Percentiles rank a stretch among this genome's conserved stretches.
Conservation (phyloP, 2,329 filamentous ascomycete genomes). For the Leptosphaerulina australis region DNA sequence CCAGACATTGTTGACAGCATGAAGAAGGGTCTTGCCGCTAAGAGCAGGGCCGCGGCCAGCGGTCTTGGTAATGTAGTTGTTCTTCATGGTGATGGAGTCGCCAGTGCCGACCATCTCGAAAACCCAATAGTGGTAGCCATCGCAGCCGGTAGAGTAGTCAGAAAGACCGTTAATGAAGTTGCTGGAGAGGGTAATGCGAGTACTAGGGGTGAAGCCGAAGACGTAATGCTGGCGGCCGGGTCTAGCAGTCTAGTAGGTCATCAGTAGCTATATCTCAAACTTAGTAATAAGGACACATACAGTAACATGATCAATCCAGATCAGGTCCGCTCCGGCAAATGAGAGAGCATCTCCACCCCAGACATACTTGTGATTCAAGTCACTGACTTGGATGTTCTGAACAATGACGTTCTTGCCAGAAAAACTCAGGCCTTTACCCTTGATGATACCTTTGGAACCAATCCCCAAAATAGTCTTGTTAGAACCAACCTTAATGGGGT, state of each 20-base stretch:
- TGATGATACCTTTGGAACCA: constrained; percentile 47
- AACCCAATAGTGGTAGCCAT: constrained; percentile 29
- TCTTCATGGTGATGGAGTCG: constrained; percentile 26
- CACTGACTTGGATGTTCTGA: constrained; percentile 48
- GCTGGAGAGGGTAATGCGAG: constrained; percentile 25
- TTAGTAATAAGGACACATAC: not conserved
- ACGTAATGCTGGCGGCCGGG: constrained; percentile 22
- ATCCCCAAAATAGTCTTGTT: constrained; percentile 53
- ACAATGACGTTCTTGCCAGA: constrained; percentile 45
- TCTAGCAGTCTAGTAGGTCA: constrained; percentile 7
- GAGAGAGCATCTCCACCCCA: constrained; percentile 49
- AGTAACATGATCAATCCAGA: constrained; percentile 44
- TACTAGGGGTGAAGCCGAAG: constrained; percentile 17
- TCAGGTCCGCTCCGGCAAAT: constrained; percentile 34
- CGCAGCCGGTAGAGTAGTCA: constrained; percentile 22
- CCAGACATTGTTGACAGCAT: constrained; percentile 28
- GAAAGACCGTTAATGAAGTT: constrained; percentile 26
- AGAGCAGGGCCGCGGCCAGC: constrained; percentile 22
- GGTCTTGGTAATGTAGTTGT: constrained; percentile 27
- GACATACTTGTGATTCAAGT: constrained; percentile 46
- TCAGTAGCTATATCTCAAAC: not conserved
- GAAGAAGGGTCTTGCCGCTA: constrained; percentile 22
- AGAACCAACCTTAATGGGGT: constrained; percentile 42
- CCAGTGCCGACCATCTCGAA: constrained; percentile 24
- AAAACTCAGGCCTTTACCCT: constrained; percentile 50